Base-by-base conservation (phyloP, 2,329 filamentous ascomycete species). In the Botryotinia globosa region DNA sequence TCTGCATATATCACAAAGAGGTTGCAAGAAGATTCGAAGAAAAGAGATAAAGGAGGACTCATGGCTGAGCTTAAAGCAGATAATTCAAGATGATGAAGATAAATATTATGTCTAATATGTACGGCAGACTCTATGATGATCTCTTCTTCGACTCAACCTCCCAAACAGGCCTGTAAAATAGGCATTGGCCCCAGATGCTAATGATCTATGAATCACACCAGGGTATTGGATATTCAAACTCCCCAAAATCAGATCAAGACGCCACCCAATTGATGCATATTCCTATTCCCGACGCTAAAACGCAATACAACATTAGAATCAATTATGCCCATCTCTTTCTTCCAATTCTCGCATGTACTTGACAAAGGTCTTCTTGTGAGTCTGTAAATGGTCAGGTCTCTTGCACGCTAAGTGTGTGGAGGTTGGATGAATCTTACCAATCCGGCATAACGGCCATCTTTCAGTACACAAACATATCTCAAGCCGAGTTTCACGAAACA, bases 331-430 rank as follows among this genome's bases (percentile, higher is more conserved):
- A 51, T 79, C 77, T n/a, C 75, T 75, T 63, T 91, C 86, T 80
- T 96, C 92, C 63, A 94, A 83, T 79, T 97, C 92, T 77, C 94
- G 93, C 82, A 97, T 91, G 80, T 97, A 98, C 82, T 93, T 94
- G 74, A 97, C 95, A 84, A 99, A 98, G 6, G 90, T 91, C 85
- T 99, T 99, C 85, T 98, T 98, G 82, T 99, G 96, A 68, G 91
- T 88, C 91, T 93, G 72, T 54, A 61, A 22, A 64, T 29, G 70
- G 74, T 66, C 77, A 75, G 77, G 39, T 59, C 39, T 42, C 29
- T 58, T 39, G 29, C 9, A 51, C 74, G 73, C 54, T 54, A 32
- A 8, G 68, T 67, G 44, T 25, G 62, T 32, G 20, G n/a, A 20
- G 39, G 18, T 54, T 54, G 32, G 69, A 39, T 4, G 14, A 39